Percentiles rank a stretch among this genome's conserved stretches.
Conservation (phyloP, 2,329 filamentous ascomycete species). For the Hypocrella siamensis region DNA sequence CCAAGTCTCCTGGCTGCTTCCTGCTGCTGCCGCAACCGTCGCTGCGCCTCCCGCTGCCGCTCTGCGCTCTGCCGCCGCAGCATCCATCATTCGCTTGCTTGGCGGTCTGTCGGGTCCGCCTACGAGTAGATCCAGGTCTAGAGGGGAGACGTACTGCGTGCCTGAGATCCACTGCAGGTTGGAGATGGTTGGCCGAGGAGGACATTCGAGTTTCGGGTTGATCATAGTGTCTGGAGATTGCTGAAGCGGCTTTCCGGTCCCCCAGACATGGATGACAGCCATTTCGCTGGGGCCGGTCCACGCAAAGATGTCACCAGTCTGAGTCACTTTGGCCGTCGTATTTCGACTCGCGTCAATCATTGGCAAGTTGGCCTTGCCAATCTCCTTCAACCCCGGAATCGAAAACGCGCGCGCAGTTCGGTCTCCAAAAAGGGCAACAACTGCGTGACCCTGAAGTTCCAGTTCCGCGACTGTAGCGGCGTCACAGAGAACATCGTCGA, state of each 20-base stretch:
- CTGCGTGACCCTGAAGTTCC: constrained; percentile 58
- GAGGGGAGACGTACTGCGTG: constrained; percentile 75
- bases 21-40: constrained; percentile 10
- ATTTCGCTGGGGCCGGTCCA: constrained; percentile 85
- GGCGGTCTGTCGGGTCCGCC: constrained; percentile 78
- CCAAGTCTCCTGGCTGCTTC: constrained; percentile 41
- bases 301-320: constrained; percentile 67
- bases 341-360: constrained; percentile 63
- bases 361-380: constrained; percentile 50
- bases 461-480: constrained; percentile 62
- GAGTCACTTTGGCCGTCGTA: constrained; percentile 52
- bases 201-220: constrained; percentile 59
- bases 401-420: constrained; percentile 66
- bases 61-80: constrained; percentile 59
- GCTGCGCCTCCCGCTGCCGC: constrained; percentile 24
- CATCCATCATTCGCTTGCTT: constrained; percentile 75
- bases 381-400: constrained; percentile 76
- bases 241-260: constrained; percentile 48
- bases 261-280: constrained; percentile 72
- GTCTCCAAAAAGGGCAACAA: constrained; percentile 77
- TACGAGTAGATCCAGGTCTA: constrained; percentile 81
- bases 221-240: constrained; percentile 57
- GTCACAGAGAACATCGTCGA: constrained; percentile 71
- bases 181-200: constrained; percentile 79
- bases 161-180: constrained; percentile 95